These are phyloP conservation scores for Ligustrum vulgare DNA, from an alignment of 257 asterid species.

Conservation along the genomic window DNA sequence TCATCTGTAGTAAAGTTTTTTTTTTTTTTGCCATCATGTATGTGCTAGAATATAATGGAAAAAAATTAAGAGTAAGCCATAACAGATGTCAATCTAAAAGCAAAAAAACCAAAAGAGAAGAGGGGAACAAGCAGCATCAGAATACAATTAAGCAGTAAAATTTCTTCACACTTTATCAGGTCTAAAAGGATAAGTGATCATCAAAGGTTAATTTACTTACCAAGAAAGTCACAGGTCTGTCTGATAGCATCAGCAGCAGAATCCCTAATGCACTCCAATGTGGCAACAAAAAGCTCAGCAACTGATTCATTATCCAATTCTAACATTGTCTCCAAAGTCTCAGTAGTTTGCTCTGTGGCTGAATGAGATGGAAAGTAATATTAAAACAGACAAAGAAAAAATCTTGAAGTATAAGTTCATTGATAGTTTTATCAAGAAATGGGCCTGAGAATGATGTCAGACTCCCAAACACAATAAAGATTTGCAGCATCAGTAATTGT, in stretches of 20 bases:
- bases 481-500: constrained; percentile 4
- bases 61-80: background rate
- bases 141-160: background rate
- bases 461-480: constrained; percentile 12
- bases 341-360: constrained; percentile 47
- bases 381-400: constrained; percentile 5
- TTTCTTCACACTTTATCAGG: constrained; percentile 3
- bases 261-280: constrained; percentile 82
- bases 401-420: constrained; percentile 7
- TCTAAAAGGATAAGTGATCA: constrained; percentile 11
- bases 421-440: constrained; percentile 12
- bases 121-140: background rate
- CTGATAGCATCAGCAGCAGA: constrained; percentile 72
- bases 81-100: background rate
- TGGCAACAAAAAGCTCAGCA: constrained; percentile 91
- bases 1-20: background rate
- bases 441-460: constrained; percentile 8
- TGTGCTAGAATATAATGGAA: background rate
- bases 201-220: constrained; percentile 39
- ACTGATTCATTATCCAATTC: constrained; percentile 62
- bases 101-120: background rate
- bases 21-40: background rate
- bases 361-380: constrained; percentile 33
- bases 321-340: constrained; percentile 40
- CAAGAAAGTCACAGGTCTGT: constrained; percentile 65